A percentile compares a stretch with the other conserved stretches of the same genome.
phyloP scores from a whole-genome alignment of 2,329 filamentous ascomycete genomes.

The Zasmidium citrigriseum region DNA sequence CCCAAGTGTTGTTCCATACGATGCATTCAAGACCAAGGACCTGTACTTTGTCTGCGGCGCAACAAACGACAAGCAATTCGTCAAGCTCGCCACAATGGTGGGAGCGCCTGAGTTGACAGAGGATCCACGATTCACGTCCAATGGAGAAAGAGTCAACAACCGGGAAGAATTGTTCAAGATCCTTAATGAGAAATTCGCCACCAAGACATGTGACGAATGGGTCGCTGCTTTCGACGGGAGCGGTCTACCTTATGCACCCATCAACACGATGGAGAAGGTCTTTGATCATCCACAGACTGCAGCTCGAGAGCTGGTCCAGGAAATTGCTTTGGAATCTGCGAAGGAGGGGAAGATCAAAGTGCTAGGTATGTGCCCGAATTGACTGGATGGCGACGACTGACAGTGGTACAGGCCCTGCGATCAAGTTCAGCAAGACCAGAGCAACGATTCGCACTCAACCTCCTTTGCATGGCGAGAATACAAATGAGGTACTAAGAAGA shows the following conservation, averaged over 20 bases:
- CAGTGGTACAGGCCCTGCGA: slow-evolving; percentile 16
- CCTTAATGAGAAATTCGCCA: slow-evolving; percentile 37
- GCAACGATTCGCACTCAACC: slow-evolving; percentile 25
- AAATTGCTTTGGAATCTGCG: slow-evolving; percentile 17
- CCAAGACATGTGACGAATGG: slow-evolving; percentile 46
- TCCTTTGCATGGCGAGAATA: slow-evolving; percentile 31
- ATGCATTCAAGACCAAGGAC: slow-evolving; percentile 43
- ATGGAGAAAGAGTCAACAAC: slow-evolving; percentile 34
- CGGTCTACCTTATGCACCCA: slow-evolving; percentile 49
- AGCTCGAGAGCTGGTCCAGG: slow-evolving; percentile 36
- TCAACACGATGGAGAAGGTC: slow-evolving; percentile 48
- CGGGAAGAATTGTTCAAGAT: slow-evolving; percentile 37
- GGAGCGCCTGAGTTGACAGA: slow-evolving; percentile 28
- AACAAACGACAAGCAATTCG: slow-evolving; percentile 42
- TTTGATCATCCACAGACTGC: slow-evolving; percentile 47
- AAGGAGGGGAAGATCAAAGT: slow-evolving; percentile 20
- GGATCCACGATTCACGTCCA: slow-evolving; percentile 33
- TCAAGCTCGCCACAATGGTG: slow-evolving; percentile 35
- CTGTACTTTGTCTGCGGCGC: slow-evolving; percentile 26
- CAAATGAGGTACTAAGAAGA: slow-evolving; percentile 24
- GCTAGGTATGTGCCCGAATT: slow-evolving; percentile 6
- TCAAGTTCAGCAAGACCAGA: slow-evolving; percentile 32
- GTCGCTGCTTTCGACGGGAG: slow-evolving; percentile 42
- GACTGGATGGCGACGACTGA: not conserved
- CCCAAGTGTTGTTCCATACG: slow-evolving; percentile 51